phyloP scores from a whole-genome alignment of 768 basidiomycete genomes.

The Suillus subluteus region DNA sequence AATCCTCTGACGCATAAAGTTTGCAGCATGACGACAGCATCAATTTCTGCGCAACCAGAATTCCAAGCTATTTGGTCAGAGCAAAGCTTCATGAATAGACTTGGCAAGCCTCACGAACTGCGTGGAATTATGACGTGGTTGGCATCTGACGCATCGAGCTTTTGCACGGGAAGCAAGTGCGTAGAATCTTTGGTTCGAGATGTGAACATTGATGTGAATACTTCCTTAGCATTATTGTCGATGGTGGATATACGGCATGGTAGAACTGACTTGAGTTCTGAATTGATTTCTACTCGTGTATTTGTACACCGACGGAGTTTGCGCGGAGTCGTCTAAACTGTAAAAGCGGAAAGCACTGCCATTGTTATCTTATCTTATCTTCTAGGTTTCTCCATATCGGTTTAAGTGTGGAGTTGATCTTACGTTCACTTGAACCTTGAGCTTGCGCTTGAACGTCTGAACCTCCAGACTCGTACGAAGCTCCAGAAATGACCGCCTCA shows the following conservation, averaged over 20 bases:
- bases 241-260: slow-evolving; percentile 15
- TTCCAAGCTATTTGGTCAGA: slow-evolving; percentile 63
- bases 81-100: slow-evolving; percentile 63
- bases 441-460: neutral
- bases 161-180: slow-evolving; percentile 76
- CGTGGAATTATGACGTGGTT: slow-evolving; percentile 68
- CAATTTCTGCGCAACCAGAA: slow-evolving; percentile 59
- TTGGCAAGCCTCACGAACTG: slow-evolving; percentile 67
- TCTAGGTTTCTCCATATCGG: neutral
- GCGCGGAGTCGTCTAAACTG: neutral
- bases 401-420: neutral
- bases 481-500: slow-evolving; percentile 8
- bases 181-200: slow-evolving; percentile 29
- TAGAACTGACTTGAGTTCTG: neutral
- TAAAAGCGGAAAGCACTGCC: neutral
- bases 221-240: slow-evolving; percentile 12
- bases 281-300: neutral
- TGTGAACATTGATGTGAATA: neutral
- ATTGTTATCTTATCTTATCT: slow-evolving; percentile 1
- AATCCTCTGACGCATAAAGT: neutral
- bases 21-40: slow-evolving; percentile 64
- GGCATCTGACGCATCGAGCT: slow-evolving; percentile 67
- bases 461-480: neutral
- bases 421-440: neutral
- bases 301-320: neutral